These are phyloP conservation scores for Cylindrotheca fusiformis DNA, from an alignment of 108 stramenopile species.

Conservation along the genomic window DNA sequence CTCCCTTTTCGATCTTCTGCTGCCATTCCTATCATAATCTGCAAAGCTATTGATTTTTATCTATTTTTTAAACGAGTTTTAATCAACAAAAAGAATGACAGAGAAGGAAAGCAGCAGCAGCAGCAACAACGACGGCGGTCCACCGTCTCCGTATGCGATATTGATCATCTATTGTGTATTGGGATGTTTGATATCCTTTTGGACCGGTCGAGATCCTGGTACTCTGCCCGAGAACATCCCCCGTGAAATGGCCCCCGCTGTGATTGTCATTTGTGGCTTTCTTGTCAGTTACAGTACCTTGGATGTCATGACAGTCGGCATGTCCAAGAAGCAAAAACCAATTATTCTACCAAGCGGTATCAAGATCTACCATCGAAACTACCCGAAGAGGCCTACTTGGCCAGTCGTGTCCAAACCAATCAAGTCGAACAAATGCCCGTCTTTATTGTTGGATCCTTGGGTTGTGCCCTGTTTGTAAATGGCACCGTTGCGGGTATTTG, in stretches of 20 bases:
- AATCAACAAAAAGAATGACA: too few relatives aligned
- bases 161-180: conserved; percentile 12
- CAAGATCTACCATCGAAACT: conserved; percentile 6
- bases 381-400: conserved; percentile 36
- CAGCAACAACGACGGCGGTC: too few relatives aligned
- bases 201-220: conserved; percentile 23
- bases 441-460: conserved; percentile 24
- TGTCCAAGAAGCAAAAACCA: conserved; percentile 22
- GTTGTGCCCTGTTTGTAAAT: conserved; percentile 31
- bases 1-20: too few relatives aligned
- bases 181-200: conserved; percentile 15
- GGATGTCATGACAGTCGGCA: conserved; percentile 39
- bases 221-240: conserved; percentile 18
- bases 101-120: too few relatives aligned
- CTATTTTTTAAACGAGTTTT: too few relatives aligned
- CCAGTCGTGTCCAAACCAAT: conserved; percentile 33
- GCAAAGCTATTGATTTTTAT: too few relatives aligned
- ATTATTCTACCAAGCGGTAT: conserved; percentile 3
- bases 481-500: conserved; percentile 23
- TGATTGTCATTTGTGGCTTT: conserved; percentile 27
- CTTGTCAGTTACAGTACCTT: conserved; percentile 16
- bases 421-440: conserved; percentile 40
- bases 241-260: conserved; percentile 19
- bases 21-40: too few relatives aligned
- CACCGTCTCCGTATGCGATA: conserved; percentile 5